Evolutionary conservation across 371 early-diverging fungal genomes (phyloP).

Genomic region (Mucor indicus): DNA sequence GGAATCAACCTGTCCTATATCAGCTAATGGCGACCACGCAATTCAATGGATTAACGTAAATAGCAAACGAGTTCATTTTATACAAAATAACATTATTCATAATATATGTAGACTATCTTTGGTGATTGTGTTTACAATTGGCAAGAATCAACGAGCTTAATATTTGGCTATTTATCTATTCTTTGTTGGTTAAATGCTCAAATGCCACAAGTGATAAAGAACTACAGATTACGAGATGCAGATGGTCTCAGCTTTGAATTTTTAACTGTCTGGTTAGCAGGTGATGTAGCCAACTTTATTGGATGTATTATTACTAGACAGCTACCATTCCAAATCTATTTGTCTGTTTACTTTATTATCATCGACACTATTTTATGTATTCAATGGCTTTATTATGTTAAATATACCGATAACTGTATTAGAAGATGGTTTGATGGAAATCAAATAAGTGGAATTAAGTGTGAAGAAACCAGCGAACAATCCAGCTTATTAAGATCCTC

Average conservation of each 20-base stretch:
- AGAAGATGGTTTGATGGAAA: constrained; percentile 31
- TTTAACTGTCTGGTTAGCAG: constrained; percentile 61
- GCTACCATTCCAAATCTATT: constrained; percentile 64
- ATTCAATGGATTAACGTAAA: constrained; percentile 40
- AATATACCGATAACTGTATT: constrained; percentile 30
- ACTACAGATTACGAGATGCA: constrained; percentile 51
- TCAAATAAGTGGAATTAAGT: neutral
- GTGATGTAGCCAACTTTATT: constrained; percentile 68
- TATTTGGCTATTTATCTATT: constrained; percentile 67
- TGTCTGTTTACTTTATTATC: constrained; percentile 39
- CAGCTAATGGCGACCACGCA: constrained; percentile 8
- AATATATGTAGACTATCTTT: constrained; percentile 36
- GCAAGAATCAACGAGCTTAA: constrained; percentile 37
- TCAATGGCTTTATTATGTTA: constrained; percentile 48
- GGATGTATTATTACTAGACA: constrained; percentile 70
- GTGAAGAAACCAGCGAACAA: constrained; percentile 10
- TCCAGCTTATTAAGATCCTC: constrained; percentile 10
- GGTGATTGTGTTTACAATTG: constrained; percentile 57
- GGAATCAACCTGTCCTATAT: constrained; percentile 16
- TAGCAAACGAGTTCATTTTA: neutral
- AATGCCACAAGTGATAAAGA: constrained; percentile 72
- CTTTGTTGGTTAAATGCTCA: constrained; percentile 77
- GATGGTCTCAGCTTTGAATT: constrained; percentile 59
- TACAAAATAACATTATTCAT: neutral
- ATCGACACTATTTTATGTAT: constrained; percentile 40